Percentiles rank a stretch among this genome's conserved stretches.
Evolutionary conservation across 768 basidiomycete species (phyloP).

Genomic region (Pisolithus marmoratus): DNA sequence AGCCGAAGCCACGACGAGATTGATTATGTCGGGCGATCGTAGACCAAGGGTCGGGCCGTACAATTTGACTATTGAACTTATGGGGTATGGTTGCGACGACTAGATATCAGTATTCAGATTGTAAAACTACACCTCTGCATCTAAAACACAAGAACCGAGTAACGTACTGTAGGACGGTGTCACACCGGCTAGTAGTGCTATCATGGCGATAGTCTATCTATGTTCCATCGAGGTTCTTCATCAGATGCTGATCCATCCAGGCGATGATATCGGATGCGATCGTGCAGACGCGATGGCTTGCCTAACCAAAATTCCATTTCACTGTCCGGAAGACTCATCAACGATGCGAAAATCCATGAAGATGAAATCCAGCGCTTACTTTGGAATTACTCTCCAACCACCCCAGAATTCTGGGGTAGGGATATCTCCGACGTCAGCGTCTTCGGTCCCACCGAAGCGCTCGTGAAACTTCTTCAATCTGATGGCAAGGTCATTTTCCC

Average conservation of each 20-base stretch:
- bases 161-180: neutral
- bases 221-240: conserved; percentile 60
- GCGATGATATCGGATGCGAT: conserved; percentile 77
- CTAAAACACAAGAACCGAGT: neutral
- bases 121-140: neutral
- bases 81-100: too few species aligned
- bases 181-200: neutral
- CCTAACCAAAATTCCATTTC: conserved; percentile 99
- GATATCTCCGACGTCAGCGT: conserved; percentile 40
- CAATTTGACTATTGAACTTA: too few species aligned
- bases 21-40: too few species aligned
- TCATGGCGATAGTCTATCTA: conserved; percentile 76
- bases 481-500: conserved; percentile 61
- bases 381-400: conserved; percentile 91
- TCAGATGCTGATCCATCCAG: conserved; percentile 38
- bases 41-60: too few species aligned
- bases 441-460: conserved; percentile 47
- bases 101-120: neutral
- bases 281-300: conserved; percentile 89
- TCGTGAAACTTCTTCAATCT: conserved; percentile 54
- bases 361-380: conserved; percentile 36
- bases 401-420: conserved; percentile 93
- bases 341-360: neutral
- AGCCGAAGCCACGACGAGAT: too few species aligned
- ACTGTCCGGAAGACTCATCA: conserved; percentile 37